phyloP scores from a whole-genome alignment of 768 basidiomycete genomes.

The Lactarius akahatsu region DNA sequence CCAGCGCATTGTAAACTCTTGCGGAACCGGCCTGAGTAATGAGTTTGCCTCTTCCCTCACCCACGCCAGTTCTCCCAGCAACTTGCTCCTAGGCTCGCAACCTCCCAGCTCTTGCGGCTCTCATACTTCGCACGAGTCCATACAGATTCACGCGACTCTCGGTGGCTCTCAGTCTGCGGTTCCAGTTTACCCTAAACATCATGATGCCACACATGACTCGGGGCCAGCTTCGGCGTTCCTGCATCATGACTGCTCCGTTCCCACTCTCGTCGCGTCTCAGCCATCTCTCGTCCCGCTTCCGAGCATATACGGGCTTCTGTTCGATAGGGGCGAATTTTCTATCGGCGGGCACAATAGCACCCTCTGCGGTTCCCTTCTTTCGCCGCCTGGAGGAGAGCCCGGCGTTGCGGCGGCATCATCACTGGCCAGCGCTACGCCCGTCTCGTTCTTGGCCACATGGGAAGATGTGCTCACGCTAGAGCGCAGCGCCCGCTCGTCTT shows the following conservation, averaged over 20 bases:
- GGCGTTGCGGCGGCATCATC: not conserved
- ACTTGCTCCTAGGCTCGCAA: not conserved
- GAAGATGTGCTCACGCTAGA: conserved; percentile 24
- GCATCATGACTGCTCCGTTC: not conserved
- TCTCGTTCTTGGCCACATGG: conserved; percentile 25
- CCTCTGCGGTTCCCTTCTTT: not conserved
- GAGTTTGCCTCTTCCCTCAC: not conserved
- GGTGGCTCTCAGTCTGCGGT: not conserved
- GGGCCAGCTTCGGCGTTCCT: not conserved
- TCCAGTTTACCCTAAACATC: not conserved
- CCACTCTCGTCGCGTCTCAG: not conserved
- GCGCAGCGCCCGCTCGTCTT: conserved; percentile 16
- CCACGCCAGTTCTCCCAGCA: not conserved
- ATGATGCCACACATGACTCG: not conserved
- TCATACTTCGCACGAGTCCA: not conserved
- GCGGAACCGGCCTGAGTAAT: not conserved
- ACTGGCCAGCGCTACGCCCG: conserved; percentile 12
- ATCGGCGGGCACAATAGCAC: not conserved
- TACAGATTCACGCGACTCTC: not conserved
- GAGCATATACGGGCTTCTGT: conserved; percentile 25
- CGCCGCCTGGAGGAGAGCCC: not conserved
- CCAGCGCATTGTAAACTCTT: not conserved
- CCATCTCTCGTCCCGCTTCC: conserved; percentile 8
- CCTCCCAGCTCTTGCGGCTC: not conserved
- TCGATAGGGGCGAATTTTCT: conserved; percentile 8